Evolutionary conservation across 1,139 yeast species (phyloP).

Genomic region (Yamadazyma atlantica): DNA sequence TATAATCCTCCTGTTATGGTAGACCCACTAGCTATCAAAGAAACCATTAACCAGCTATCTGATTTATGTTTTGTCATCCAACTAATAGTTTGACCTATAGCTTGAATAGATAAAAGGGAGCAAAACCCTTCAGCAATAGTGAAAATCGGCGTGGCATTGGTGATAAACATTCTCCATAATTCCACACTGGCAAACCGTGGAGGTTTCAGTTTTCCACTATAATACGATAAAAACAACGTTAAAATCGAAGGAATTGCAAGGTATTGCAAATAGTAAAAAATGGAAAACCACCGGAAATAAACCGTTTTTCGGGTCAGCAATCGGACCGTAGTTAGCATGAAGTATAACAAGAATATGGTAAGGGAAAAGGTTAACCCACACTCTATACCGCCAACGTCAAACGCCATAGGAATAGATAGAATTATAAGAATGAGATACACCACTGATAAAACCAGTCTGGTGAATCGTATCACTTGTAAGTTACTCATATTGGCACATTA

Average conservation of each 20-base stretch:
- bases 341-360: constrained; percentile 67
- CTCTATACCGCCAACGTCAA: constrained; percentile 87
- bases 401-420: constrained; percentile 88
- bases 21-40: constrained; percentile 71
- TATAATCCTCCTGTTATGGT: constrained; percentile 74
- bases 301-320: constrained; percentile 51
- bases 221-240: constrained; percentile 64
- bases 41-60: constrained; percentile 78
- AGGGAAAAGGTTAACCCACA: constrained; percentile 90
- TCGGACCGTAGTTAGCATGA: constrained; percentile 70
- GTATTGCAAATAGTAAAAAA: constrained; percentile 78
- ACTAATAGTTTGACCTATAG: constrained; percentile 78
- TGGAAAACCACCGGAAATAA: constrained; percentile 52
- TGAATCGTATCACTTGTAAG: constrained; percentile 11
- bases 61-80: constrained; percentile 70
- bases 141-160: constrained; percentile 84
- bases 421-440: constrained; percentile 67
- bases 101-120: constrained; percentile 83
- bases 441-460: constrained; percentile 47
- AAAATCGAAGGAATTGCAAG: constrained; percentile 78
- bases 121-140: constrained; percentile 92
- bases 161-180: constrained; percentile 66
- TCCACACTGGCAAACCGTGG: constrained; percentile 19
- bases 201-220: constrained; percentile 21
- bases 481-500: no score